These are phyloP conservation scores for Endothia cerciana DNA, from an alignment of 2,329 filamentous ascomycete species.

Conservation along the genomic window DNA sequence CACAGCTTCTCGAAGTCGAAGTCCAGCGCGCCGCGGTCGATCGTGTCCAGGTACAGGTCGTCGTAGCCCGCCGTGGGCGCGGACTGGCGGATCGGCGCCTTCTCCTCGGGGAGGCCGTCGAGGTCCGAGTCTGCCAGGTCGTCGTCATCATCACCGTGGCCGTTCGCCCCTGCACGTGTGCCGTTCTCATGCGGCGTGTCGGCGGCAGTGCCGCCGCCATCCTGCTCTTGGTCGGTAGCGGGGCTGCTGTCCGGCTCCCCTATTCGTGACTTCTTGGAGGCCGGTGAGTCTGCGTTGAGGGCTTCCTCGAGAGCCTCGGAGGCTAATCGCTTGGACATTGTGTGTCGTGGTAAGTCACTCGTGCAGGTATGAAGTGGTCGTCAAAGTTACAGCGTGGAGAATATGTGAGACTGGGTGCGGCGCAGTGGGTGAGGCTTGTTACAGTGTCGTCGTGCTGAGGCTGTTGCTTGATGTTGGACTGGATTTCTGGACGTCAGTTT, in stretches of 20 bases:
- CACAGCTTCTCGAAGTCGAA: constrained; percentile 99
- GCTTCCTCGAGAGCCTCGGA: constrained; percentile 64
- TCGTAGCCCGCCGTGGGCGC: constrained; percentile 87
- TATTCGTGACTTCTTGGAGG: constrained; percentile 60
- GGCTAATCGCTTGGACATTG: constrained; percentile 54
- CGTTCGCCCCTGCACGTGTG: constrained; percentile 30
- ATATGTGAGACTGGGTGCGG: background rate
- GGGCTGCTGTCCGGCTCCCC: constrained; percentile 42
- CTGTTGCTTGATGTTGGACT: background rate
- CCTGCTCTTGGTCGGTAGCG: constrained; percentile 40
- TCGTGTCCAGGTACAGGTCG: constrained; percentile 96
- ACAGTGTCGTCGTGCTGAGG: background rate
- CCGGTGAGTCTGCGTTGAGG: constrained; percentile 57
- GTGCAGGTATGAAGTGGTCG: constrained; percentile 27
- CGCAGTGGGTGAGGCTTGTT: background rate
- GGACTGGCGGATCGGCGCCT: constrained; percentile 66
- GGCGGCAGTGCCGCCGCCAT: constrained; percentile 27
- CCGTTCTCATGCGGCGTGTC: constrained; percentile 32
- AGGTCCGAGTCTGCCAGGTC: constrained; percentile 34
- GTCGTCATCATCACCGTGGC: constrained; percentile 43
- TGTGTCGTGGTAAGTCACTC: constrained; percentile 35
- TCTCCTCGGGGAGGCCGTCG: constrained; percentile 43
- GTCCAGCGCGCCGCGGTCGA: constrained; percentile 88
- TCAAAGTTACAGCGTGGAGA: too few relatives aligned
- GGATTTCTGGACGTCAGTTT: constrained; percentile 1